Evolutionary conservation across 345 rosid species (phyloP).

Genomic region (Mercurialis annua): DNA sequence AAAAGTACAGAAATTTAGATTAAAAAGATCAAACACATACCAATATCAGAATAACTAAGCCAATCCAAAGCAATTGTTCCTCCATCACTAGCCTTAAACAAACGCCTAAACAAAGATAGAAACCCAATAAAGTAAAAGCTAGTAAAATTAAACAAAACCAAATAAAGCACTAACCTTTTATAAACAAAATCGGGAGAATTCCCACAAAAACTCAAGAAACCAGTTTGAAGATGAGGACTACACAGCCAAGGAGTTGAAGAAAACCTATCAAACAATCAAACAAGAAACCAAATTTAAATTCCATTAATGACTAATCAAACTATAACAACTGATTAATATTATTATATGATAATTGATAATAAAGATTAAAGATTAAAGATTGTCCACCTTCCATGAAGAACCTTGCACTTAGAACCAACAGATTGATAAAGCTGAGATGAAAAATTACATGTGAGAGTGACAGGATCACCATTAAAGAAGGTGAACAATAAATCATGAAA

Average conservation of each 20-base stretch:
- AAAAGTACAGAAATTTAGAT: background rate
- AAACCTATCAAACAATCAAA: slow-evolving; percentile 25
- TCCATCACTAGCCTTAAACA: slow-evolving; percentile 32
- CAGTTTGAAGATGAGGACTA: slow-evolving; percentile 47
- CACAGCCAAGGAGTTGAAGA: slow-evolving; percentile 41
- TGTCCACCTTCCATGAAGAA: slow-evolving; percentile 38
- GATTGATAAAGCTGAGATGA: slow-evolving; percentile 36
- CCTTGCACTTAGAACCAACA: slow-evolving; percentile 32
- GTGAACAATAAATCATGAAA: slow-evolving; percentile 28
- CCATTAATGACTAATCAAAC: too few species aligned
- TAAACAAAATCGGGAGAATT: slow-evolving; percentile 32
- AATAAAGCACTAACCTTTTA: slow-evolving; percentile 16
- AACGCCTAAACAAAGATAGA: slow-evolving; percentile 4
- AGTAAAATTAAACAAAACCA: background rate
- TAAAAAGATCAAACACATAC: slow-evolving; percentile 1
- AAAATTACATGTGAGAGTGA: slow-evolving; percentile 23
- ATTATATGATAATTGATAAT: background rate
- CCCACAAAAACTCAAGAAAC: slow-evolving; percentile 31
- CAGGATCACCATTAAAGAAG: slow-evolving; percentile 34
- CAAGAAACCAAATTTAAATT: background rate
- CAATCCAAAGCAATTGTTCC: slow-evolving; percentile 44
- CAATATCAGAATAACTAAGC: slow-evolving; percentile 24
- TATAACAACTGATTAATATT: background rate
- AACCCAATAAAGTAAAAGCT: background rate
- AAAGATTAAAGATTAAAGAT: background rate